Evolutionary conservation across 441 rosid genomes (phyloP).

Genomic region (Erodium trifolium): DNA sequence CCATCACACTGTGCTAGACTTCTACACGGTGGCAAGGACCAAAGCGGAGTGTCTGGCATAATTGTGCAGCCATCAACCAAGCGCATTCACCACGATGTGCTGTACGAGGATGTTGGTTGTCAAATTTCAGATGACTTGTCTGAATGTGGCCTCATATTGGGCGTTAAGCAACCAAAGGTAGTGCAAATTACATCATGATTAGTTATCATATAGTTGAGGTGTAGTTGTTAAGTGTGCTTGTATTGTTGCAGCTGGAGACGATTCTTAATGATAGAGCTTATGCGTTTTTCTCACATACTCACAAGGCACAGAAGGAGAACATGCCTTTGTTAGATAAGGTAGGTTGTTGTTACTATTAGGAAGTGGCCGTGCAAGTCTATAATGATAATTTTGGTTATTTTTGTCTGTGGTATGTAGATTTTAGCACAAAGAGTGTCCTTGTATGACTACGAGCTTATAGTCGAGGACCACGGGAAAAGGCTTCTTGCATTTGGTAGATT

Average conservation of each 20-base stretch:
- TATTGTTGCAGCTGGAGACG: conserved; percentile 55
- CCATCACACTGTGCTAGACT: conserved; percentile 89
- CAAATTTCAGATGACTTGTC: conserved; percentile 57
- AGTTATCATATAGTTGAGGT: neutral
- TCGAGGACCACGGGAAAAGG: conserved; percentile 61
- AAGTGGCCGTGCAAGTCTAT: neutral
- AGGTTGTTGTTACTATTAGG: conserved; percentile 2
- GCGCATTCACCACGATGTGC: conserved; percentile 55
- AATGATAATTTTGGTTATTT: neutral
- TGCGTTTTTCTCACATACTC: conserved; percentile 94
- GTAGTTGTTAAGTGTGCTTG: neutral
- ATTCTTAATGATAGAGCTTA: conserved; percentile 79
- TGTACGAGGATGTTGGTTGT: conserved; percentile 57
- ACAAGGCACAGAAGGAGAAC: conserved; percentile 86
- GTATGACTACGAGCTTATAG: conserved; percentile 87
- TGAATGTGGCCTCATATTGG: conserved; percentile 57
- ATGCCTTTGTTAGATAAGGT: conserved; percentile 91
- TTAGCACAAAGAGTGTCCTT: conserved; percentile 60
- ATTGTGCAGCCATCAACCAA: conserved; percentile 63
- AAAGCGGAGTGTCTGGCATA: conserved; percentile 41
- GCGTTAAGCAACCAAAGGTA: conserved; percentile 84
- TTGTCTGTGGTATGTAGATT: conserved; percentile 32
- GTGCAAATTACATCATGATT: neutral
- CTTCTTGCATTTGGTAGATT: conserved; percentile 79
- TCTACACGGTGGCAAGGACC: conserved; percentile 48